These are phyloP conservation scores for Suillus placidus DNA, from an alignment of 768 basidiomycete species.

Conservation along the genomic window DNA sequence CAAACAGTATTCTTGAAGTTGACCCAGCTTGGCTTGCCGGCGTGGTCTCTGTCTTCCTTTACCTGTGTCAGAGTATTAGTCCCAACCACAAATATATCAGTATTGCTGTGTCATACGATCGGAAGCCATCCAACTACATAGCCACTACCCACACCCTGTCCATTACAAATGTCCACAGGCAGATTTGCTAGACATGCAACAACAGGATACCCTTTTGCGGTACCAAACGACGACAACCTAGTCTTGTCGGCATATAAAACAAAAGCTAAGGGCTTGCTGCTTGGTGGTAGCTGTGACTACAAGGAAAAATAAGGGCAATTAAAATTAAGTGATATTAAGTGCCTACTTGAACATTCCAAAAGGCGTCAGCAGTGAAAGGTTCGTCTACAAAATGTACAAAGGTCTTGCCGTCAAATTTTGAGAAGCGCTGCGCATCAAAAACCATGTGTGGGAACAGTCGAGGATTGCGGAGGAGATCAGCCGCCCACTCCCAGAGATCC, in stretches of 20 bases:
- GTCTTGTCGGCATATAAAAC: slow-evolving; percentile 46
- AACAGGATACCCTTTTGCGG: slow-evolving; percentile 41
- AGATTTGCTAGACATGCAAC: slow-evolving; percentile 37
- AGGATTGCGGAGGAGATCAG: slow-evolving; percentile 31
- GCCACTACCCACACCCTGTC: slow-evolving; percentile 31
- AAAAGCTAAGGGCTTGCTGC: slow-evolving; percentile 32
- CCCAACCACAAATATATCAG: too few relatives aligned
- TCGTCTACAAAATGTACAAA: slow-evolving; percentile 37
- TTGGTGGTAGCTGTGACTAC: background rate
- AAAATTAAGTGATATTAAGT: background rate
- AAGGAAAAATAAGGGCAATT: background rate
- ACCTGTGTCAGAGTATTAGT: too few relatives aligned
- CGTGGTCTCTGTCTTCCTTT: too few relatives aligned
- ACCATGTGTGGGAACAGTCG: slow-evolving; percentile 24
- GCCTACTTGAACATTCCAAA: slow-evolving; percentile 41
- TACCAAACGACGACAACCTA: slow-evolving; percentile 41
- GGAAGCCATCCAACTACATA: too few relatives aligned
- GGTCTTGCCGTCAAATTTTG: slow-evolving; percentile 27
- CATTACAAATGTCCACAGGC: slow-evolving; percentile 35
- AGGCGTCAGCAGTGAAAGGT: slow-evolving; percentile 41
- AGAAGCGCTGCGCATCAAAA: slow-evolving; percentile 37
- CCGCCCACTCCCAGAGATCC: slow-evolving; percentile 31
- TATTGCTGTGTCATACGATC: too few relatives aligned
- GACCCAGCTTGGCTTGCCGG: too few relatives aligned
- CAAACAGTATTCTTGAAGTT: too few relatives aligned